Evolutionary conservation across 768 basidiomycete species (phyloP), one percentile per base, ranked within the genome.

Genomic region (Phaeolepiota aurea): DNA sequence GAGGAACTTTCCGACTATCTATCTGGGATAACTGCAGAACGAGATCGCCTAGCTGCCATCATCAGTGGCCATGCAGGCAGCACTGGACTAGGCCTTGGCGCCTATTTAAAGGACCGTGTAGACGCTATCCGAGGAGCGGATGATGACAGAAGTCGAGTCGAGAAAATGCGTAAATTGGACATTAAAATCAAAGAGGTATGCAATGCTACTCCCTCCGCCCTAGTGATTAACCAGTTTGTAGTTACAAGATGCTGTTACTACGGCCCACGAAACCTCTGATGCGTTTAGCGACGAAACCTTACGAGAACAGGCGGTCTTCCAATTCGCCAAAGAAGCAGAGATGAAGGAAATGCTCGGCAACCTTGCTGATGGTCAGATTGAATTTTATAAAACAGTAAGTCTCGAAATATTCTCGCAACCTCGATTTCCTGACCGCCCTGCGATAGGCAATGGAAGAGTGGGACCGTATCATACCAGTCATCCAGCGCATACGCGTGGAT

Each of bases 1-100:
- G 96, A 99, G 62, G 94, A 98, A 57, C 74, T 98, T 5, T 90
- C 91, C 2, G 87, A 91, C 39, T 98, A 98, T 60, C 72, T 99
- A 10, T 87, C 87, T 4, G 87, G 85, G n/a, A 82, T 97, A 33
- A 91, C 89, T 1, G 69, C 81, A 9, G 96, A 99, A 62, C 82
- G 96, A 15, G 96, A 99, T 54, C 71, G 96, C 33, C 68, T 99
- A 7, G 81, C 92, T 14, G 90, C 90, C 1, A 72, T 97, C 32
- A 87, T 89, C 53, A 81, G 75, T 43, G 91, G 87, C n/a, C 89
- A 86, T 56, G 87, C 83, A 41, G 88, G 82, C 42, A 82, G 87
- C 62, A 80, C 76, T 16, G 87, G 88, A 3, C 68, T 93, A 0
- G 92, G 92, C 2, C 53, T 97, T 12, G 76, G 87, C 12, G 84